A percentile compares a stretch with the other conserved stretches of the same genome.
These are phyloP conservation scores for Pythium myriotylum DNA, from an alignment of 352 stramenopile species.

Conservation along the genomic window DNA sequence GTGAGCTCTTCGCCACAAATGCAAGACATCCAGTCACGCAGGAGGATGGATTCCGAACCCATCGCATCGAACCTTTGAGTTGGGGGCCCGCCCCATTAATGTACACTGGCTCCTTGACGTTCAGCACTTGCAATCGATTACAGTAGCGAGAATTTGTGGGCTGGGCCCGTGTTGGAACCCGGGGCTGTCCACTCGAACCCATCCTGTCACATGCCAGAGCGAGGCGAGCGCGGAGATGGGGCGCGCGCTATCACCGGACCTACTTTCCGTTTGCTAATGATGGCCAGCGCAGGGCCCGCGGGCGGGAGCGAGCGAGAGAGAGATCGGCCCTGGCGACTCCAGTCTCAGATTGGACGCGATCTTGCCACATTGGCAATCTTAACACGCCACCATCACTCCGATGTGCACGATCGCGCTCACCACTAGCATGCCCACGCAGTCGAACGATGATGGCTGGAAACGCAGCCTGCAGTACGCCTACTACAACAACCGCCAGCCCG, in stretches of 20 bases:
- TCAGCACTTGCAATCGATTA: constrained; percentile 2
- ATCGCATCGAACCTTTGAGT: neutral
- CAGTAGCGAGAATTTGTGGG: constrained; percentile 11
- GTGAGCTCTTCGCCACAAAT: constrained; percentile 4
- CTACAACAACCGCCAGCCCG: constrained; percentile 9
- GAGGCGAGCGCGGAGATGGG: neutral
- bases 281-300: neutral
- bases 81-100: neutral
- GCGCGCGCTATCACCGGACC: neutral
- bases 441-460: constrained; percentile 16
- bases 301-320: too few relatives aligned
- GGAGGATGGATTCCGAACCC: constrained; percentile 1
- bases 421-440: constrained; percentile 19
- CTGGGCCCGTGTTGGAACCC: constrained; percentile 3
- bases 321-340: neutral
- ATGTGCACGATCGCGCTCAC: constrained; percentile 20
- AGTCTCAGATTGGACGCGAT: constrained; percentile 9
- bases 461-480: constrained; percentile 18
- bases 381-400: neutral
- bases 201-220: constrained; percentile 27
- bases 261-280: neutral
- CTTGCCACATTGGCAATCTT: constrained; percentile 1
- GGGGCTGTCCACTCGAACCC: constrained; percentile 3
- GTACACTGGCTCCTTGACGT: neutral
- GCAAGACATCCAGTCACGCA: constrained; percentile 14